Base-by-base conservation (phyloP, 2,329 filamentous ascomycete species). In the Pestalotiopsis sp. region DNA sequence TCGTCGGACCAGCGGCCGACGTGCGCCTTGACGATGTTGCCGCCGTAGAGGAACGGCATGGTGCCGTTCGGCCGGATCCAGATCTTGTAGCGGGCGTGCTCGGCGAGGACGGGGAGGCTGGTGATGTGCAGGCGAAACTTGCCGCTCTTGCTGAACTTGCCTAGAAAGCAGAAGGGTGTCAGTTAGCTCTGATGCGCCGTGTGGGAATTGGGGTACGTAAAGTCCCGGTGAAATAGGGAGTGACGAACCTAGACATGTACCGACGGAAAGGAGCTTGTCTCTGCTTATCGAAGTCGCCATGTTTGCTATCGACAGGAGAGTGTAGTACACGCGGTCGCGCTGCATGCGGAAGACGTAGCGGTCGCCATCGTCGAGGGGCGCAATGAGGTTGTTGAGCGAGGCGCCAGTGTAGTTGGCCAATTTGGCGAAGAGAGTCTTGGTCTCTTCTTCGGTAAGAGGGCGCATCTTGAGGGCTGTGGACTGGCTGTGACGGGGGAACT, bases 91-190 rank as follows among this genome's bases (percentile, higher is more conserved):
- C 96, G 87, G 59, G 95, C 95, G 80, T 98, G 94, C 72, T 93
- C 92, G 68, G 95, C 93, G 73, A 99, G 92, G 71, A 98, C 89
- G 71, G 94, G 92, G 69, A 99, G 77, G 4, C 87, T 93, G 1
- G 95, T 98, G 78, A 98, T 93, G 83, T 98, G 95, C 67, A 99
- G 86, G 66, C 95, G 87, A 84, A 99, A 98, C 81, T 98, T 98
- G 71, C 94, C 94, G 4, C 94, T 93, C 86, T 98, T 98, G 71
- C 95, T 98, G 84, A 98, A 97, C 80, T 98, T 97, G 76, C 94
- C 94, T 89, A 64, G 14, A 39, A 67, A n/a, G 5, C 20, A 3
- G 25, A 63, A 60, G 66, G 20, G 17, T n/a, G 66, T 38, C 59
- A 4, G 23, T 9, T 61, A 52, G 45, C 74, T 14, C 31, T 36